These are phyloP conservation scores for Pestalotiopsis sp. DNA, from an alignment of 2,329 filamentous ascomycete species.

Conservation along the genomic window DNA sequence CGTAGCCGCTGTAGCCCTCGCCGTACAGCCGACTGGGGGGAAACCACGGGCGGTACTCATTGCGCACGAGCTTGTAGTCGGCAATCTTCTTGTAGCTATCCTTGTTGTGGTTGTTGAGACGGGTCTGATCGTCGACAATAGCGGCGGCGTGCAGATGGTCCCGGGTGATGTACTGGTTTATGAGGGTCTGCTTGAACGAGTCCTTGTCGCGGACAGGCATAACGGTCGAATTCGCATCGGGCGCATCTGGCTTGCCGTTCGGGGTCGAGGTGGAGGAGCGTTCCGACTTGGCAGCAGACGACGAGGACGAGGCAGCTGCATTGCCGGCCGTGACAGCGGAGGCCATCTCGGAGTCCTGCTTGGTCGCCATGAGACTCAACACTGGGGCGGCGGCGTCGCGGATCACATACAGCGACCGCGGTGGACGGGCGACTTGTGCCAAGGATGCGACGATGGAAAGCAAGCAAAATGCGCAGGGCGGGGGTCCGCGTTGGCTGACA, in stretches of 20 bases:
- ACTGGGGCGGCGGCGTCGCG: conserved; percentile 3
- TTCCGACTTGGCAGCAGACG: conserved; percentile 27
- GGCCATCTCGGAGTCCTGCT: conserved; percentile 30
- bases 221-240: conserved; percentile 29
- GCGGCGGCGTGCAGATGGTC: conserved; percentile 58
- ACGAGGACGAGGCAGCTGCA: conserved; percentile 22
- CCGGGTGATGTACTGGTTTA: conserved; percentile 56
- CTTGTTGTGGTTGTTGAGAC: conserved; percentile 59
- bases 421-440: background rate
- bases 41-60: conserved; percentile 57
- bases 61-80: conserved; percentile 67
- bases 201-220: conserved; percentile 55
- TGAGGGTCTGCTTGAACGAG: conserved; percentile 53
- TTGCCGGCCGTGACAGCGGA: conserved; percentile 24
- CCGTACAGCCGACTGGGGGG: conserved; percentile 63
- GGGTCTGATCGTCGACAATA: conserved; percentile 52
- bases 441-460: background rate
- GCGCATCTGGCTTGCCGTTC: conserved; percentile 32
- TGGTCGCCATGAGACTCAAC: conserved; percentile 28
- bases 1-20: conserved; percentile 84
- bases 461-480: background rate
- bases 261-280: conserved; percentile 33
- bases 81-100: conserved; percentile 69
- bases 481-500: background rate
- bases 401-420: conserved; percentile 19